Evolutionary conservation across 305 asterid species (phyloP).

Genomic region (Stenogyne calaminthoides): DNA sequence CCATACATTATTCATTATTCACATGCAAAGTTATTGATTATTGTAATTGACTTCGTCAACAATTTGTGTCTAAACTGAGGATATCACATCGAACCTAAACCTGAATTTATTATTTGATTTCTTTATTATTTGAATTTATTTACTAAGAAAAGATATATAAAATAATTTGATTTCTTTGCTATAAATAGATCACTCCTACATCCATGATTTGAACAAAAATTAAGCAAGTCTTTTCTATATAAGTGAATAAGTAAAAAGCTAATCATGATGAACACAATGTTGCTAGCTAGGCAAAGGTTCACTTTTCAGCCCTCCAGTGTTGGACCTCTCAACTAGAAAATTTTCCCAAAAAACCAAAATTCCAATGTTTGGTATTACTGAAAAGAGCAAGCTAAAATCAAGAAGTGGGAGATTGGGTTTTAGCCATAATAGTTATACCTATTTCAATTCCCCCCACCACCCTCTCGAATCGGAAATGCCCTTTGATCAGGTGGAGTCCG

Average conservation of each 20-base stretch:
- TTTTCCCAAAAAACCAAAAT: not conserved
- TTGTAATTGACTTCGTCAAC: no score
- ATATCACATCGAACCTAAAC: not conserved
- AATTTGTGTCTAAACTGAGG: not conserved
- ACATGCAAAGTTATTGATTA: no score
- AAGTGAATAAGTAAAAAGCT: not conserved
- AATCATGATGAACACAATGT: not conserved
- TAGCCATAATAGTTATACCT: not conserved
- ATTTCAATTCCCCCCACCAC: slow-evolving; percentile 26
- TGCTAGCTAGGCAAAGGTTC: not conserved
- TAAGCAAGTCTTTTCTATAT: not conserved
- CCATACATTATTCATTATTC: no score
- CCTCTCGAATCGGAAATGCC: slow-evolving; percentile 33
- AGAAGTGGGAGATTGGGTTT: not conserved
- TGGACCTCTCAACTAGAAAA: not conserved
- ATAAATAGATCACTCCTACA: not conserved
- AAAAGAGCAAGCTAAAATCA: not conserved
- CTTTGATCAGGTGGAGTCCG: not conserved
- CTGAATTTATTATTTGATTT: not conserved
- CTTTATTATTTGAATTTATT: no score
- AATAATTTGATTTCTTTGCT: not conserved
- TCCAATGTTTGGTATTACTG: not conserved
- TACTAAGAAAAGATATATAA: no score
- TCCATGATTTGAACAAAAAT: not conserved
- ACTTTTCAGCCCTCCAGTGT: not conserved